phyloP scores from a whole-genome alignment of 331 rosid species.

The Dryas integrifolia region DNA sequence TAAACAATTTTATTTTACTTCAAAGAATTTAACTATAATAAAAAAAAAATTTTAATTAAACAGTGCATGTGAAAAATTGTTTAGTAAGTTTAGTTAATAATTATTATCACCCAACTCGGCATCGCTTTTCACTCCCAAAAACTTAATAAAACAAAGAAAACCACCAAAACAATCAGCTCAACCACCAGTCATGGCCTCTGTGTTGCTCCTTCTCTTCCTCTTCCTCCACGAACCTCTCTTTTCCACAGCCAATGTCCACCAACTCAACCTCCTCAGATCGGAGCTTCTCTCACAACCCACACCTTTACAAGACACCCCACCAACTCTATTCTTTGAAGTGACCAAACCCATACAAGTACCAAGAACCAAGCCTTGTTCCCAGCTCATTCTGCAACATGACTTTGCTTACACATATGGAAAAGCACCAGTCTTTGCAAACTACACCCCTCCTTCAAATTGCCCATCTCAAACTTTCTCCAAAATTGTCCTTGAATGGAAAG shows the following conservation, averaged over 20 bases:
- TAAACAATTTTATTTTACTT: too few species aligned
- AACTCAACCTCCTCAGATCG: conserved; percentile 31
- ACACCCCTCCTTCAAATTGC: conserved; percentile 62
- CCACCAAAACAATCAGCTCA: conserved; percentile 2
- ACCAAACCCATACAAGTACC: conserved; percentile 63
- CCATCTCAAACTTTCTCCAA: conserved; percentile 47
- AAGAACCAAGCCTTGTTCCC: conserved; percentile 54
- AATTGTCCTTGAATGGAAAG: conserved; percentile 71
- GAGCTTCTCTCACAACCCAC: conserved; percentile 8
- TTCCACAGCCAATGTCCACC: conserved; percentile 44
- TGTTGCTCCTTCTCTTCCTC: conserved; percentile 17
- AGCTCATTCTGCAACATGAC: conserved; percentile 58
- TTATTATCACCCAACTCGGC: background rate
- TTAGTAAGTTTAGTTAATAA: background rate
- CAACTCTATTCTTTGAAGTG: conserved; percentile 65
- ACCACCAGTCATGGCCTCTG: conserved; percentile 19
- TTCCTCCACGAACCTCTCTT: conserved; percentile 28
- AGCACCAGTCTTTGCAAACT: conserved; percentile 60
- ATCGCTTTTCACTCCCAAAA: background rate
- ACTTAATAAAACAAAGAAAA: background rate
- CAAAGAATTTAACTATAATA: too few species aligned
- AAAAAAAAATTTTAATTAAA: background rate
- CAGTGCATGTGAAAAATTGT: background rate
- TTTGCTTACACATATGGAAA: conserved; percentile 64
- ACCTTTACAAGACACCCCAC: conserved; percentile 29